Conservation (phyloP, 495 filamentous ascomycete genomes). For the Cercophora sp. region DNA sequence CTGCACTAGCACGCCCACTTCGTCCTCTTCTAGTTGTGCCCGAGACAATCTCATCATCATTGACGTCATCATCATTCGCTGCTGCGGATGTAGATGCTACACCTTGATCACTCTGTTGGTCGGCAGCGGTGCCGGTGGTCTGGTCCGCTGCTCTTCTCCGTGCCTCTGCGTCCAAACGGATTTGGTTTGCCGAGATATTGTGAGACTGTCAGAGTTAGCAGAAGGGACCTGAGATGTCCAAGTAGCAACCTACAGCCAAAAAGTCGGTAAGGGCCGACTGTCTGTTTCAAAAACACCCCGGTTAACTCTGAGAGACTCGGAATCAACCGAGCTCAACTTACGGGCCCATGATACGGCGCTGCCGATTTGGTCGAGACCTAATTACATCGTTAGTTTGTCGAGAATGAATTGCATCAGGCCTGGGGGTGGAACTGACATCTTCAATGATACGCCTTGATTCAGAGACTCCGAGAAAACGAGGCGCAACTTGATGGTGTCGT, state of each 20-base stretch:
- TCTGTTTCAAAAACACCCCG: no score
- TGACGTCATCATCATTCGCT: slow-evolving; percentile 12
- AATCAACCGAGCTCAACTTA: slow-evolving; percentile 16
- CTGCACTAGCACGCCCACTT: slow-evolving; percentile 14
- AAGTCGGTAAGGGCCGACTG: slow-evolving; percentile 81
- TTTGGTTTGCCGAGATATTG: slow-evolving; percentile 83
- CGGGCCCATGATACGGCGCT: slow-evolving; percentile 32
- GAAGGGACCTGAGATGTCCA: no score
- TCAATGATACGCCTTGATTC: not conserved
- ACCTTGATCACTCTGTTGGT: slow-evolving; percentile 5
- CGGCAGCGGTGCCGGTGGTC: slow-evolving; percentile 3
- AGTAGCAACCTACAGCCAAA: slow-evolving; percentile 58
- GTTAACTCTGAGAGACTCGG: no score
- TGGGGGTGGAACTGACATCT: slow-evolving; percentile 1
- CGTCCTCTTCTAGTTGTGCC: slow-evolving; percentile 26
- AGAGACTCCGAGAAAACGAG: not conserved
- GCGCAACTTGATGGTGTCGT: not conserved
- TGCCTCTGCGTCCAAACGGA: slow-evolving; percentile 56
- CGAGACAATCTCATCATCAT: no score
- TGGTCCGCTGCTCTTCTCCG: slow-evolving; percentile 48
- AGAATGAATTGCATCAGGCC: not conserved
- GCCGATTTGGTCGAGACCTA: slow-evolving; percentile 18
- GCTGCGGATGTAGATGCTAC: slow-evolving; percentile 13
- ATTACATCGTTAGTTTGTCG: no score
- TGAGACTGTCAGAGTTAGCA: slow-evolving; percentile 55